phyloP scores from a whole-genome alignment of 2,329 filamentous ascomycete species.

The Pseudogymnoascus sp. region DNA sequence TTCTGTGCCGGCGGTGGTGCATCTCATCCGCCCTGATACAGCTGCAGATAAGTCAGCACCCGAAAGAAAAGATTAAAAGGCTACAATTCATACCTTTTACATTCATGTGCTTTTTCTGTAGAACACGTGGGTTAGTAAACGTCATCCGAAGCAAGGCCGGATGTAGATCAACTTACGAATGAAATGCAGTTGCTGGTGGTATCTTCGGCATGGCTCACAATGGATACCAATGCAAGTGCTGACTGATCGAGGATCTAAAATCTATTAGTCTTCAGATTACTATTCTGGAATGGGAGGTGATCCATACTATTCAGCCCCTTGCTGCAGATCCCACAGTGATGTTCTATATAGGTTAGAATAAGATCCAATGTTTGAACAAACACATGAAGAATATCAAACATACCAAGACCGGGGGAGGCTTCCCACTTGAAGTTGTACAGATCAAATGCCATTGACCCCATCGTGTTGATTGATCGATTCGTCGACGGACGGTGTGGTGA shows the following conservation, averaged over 20 bases:
- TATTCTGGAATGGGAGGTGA: not conserved
- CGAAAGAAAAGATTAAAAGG: too few relatives aligned
- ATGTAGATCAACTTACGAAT: slow-evolving; percentile 21
- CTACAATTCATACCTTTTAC: slow-evolving; percentile 22
- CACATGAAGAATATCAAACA: not conserved
- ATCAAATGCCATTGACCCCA: slow-evolving; percentile 18
- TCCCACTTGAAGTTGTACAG: slow-evolving; percentile 25
- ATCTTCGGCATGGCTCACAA: slow-evolving; percentile 29
- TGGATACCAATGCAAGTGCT: slow-evolving; percentile 28
- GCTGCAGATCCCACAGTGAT: slow-evolving; percentile 25
- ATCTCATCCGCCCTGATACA: slow-evolving; percentile 28
- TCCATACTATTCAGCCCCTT: slow-evolving; percentile 21
- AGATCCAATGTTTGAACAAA: not conserved
- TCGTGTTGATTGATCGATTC: not conserved
- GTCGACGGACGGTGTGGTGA: not conserved
- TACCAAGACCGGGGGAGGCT: slow-evolving; percentile 27
- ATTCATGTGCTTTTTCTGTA: slow-evolving; percentile 27
- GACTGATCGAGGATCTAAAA: slow-evolving; percentile 25
- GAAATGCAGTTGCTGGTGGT: slow-evolving; percentile 30
- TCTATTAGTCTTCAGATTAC: slow-evolving; percentile 9
- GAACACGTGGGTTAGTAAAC: not conserved
- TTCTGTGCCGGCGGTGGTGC: slow-evolving; percentile 27
- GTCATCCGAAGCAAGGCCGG: not conserved
- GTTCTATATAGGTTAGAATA: slow-evolving; percentile 23
- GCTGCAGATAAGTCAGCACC: slow-evolving; percentile 17